phyloP scores from a whole-genome alignment of 148 eudicot genomes.

The Simmondsia chinensis region DNA sequence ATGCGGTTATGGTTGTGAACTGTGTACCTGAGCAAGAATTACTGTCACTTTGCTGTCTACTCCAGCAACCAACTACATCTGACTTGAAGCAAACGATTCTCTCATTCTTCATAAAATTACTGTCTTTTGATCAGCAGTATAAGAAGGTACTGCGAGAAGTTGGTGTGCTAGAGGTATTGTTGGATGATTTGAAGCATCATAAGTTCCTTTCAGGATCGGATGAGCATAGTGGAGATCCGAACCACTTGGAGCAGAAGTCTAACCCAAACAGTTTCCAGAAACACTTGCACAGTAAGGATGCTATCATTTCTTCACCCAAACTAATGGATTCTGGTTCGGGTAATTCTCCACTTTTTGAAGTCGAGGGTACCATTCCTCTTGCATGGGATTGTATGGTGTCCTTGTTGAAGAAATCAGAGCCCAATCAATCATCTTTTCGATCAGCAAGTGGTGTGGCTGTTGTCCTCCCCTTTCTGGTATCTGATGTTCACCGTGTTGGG shows the following conservation, averaged over 20 bases:
- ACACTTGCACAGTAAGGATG: slow-evolving; percentile 71
- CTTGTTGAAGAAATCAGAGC: slow-evolving; percentile 84
- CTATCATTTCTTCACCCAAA: slow-evolving; percentile 89
- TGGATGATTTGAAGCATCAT: slow-evolving; percentile 94
- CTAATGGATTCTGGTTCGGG: slow-evolving; percentile 86
- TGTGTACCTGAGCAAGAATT: slow-evolving; percentile 97
- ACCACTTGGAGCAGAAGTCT: slow-evolving; percentile 41
- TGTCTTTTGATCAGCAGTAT: slow-evolving; percentile 93
- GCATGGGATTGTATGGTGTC: slow-evolving; percentile 98
- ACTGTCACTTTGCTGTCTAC: slow-evolving; percentile 91
- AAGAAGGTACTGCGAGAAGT: slow-evolving; percentile 94
- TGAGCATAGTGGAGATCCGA: slow-evolving; percentile 31
- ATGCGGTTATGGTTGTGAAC: slow-evolving; percentile 98
- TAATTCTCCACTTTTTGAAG: slow-evolving; percentile 77
- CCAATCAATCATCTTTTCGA: slow-evolving; percentile 89
- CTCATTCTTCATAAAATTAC: slow-evolving; percentile 82
- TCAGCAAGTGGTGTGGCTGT: slow-evolving; percentile 73
- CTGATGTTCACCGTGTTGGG: slow-evolving; percentile 84
- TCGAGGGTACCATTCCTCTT: slow-evolving; percentile 53
- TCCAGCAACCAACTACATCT: slow-evolving; percentile 79
- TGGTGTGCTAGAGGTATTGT: slow-evolving; percentile 91
- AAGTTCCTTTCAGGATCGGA: slow-evolving; percentile 60
- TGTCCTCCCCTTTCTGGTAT: slow-evolving; percentile 78
- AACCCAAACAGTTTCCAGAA: slow-evolving; percentile 71
- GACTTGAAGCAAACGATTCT: slow-evolving; percentile 72